phyloP scores from a whole-genome alignment of 805 yeast genomes.

The Candida chilensis region DNA sequence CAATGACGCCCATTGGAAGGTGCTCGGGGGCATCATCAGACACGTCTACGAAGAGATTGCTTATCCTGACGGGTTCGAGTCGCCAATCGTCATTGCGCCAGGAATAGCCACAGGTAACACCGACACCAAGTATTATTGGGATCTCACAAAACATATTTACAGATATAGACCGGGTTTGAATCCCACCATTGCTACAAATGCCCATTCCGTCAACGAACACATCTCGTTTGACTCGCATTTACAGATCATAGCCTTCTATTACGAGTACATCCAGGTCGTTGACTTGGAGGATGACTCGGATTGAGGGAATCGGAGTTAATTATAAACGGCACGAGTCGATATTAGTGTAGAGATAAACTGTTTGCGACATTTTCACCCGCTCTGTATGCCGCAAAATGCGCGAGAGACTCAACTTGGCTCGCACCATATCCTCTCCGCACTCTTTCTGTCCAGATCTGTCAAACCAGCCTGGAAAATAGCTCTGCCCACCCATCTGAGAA shows the following conservation, averaged over 20 bases:
- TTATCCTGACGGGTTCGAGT: constrained; percentile 16
- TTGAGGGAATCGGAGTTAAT: too few relatives aligned
- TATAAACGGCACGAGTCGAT: too few relatives aligned
- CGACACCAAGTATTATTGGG: constrained; percentile 62
- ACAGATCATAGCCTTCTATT: constrained; percentile 46
- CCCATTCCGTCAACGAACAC: constrained; percentile 62
- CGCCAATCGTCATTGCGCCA: constrained; percentile 40
- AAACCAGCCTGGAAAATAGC: too few relatives aligned
- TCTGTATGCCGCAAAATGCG: too few relatives aligned
- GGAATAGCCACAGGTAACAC: constrained; percentile 61
- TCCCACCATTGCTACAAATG: constrained; percentile 21
- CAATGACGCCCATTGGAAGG: constrained; percentile 26
- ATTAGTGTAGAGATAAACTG: too few relatives aligned
- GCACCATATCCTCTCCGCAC: too few relatives aligned
- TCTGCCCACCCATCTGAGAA: too few relatives aligned
- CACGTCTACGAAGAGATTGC: constrained; percentile 38
- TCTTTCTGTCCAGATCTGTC: too few relatives aligned
- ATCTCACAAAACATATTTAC: constrained; percentile 49
- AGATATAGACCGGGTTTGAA: constrained; percentile 44
- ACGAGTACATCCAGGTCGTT: constrained; percentile 38
- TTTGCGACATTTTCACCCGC: too few relatives aligned
- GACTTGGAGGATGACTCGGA: constrained; percentile 11
- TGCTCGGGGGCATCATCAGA: constrained; percentile 32
- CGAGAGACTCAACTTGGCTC: too few relatives aligned
- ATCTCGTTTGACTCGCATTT: constrained; percentile 48